Evolutionary conservation across 2,329 filamentous ascomycete species (phyloP), one percentile per base, ranked within the genome.

Genomic region (Epichloe glyceriae): DNA sequence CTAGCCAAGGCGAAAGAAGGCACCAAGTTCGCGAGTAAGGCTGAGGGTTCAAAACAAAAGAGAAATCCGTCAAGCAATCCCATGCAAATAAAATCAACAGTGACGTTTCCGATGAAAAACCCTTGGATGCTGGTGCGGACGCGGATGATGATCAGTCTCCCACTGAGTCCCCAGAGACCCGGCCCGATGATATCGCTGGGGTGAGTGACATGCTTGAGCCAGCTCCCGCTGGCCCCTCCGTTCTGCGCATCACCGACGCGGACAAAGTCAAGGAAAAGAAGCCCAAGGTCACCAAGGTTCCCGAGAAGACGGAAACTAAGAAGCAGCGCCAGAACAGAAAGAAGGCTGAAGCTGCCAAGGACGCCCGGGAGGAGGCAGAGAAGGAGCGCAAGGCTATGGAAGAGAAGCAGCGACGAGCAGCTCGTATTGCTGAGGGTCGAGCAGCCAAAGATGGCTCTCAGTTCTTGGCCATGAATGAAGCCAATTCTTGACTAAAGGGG

Each of bases 181-280:
- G 60, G 37, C 72, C 79, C n/a, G 73, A 72, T 14, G 75, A 79
- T 52, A 75, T 78, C 53, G 80, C 78, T 50, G 86, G 86, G 63
- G 80, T 96, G 52, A 85, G 85, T 50, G 91, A 96, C 68, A 97
- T 97, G 91, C 82, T 97, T 15, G 89, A 95, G 68, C 73, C 85
- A 46, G 70, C 79, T 42, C 67, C 79, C 3, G 65, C 80, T 39
- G 85, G 80, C 50, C 85, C 88, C 22, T 82, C 83, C 0, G 80
- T 94, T 46, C 74, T 96, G 54, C 86, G 86, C 54, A 74, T 97
- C 56, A 93, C 85, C 50, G 82, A 83, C 54, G 64, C 78, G 68
- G 61, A 77, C 69, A 64, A 80, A 75, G 70, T 76, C 63, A 78
- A 83, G 69, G 72, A 83, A 69, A 73, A 78, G 55, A 82, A 83